Percentiles rank a stretch among this genome's conserved stretches.
Evolutionary conservation across 2,329 filamentous ascomycete species (phyloP).

Genomic region (Chaetomium globosum): DNA sequence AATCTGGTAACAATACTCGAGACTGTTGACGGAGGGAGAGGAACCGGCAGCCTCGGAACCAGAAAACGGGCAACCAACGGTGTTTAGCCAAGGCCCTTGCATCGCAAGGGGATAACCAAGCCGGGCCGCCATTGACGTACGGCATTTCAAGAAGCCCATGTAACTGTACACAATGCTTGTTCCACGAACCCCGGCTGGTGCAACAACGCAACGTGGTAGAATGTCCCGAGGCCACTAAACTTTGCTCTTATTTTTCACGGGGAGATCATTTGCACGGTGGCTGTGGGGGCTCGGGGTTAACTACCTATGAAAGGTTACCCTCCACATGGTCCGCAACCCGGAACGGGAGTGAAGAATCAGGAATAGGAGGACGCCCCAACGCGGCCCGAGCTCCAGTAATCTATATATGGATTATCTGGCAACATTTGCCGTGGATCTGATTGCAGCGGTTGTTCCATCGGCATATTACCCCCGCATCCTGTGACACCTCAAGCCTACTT

Average conservation of each 20-base stretch:
- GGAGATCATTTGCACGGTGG: not conserved
- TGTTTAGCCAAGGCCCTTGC: not conserved
- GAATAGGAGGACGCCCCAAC: not conserved
- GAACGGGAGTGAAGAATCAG: not conserved
- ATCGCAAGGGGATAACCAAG: not conserved
- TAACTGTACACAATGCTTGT: not conserved
- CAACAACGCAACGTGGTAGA: no score
- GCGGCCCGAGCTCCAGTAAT: not conserved
- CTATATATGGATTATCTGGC: not conserved
- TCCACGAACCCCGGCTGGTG: no score
- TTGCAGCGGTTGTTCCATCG: not conserved
- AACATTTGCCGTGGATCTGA: not conserved
- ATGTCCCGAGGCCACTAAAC: no score
- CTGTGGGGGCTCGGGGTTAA: not conserved
- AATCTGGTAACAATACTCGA: not conserved
- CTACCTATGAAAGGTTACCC: not conserved
- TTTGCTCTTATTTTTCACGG: not conserved
- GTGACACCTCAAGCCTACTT: not conserved
- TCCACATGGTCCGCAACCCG: not conserved
- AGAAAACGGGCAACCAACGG: not conserved
- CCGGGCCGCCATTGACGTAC: not conserved
- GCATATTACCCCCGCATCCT: not conserved
- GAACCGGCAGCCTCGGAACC: conserved; percentile 5
- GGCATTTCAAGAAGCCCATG: not conserved
- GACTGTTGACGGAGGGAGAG: not conserved